Evolutionary conservation across 331 rosid species (phyloP).

Genomic region (Spiraea crenata): DNA sequence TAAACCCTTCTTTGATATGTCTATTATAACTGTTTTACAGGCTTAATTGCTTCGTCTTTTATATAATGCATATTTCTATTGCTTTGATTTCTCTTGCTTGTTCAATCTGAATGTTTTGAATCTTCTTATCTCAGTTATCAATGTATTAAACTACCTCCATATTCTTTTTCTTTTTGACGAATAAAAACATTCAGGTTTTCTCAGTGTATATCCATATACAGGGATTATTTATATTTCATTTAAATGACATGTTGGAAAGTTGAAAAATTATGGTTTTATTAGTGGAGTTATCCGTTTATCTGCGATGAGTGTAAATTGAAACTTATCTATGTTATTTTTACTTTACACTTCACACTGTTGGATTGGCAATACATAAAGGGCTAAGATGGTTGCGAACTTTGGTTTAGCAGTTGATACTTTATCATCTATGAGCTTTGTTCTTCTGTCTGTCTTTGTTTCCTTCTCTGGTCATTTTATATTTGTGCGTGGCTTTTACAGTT

Average conservation of each 20-base stretch:
- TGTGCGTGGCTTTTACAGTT: not conserved
- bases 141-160: not conserved
- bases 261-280: not conserved
- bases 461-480: not conserved
- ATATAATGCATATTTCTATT: not conserved
- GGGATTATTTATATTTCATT: not conserved
- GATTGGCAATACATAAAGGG: not conserved
- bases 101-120: not conserved
- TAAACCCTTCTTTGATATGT: constrained; percentile 28
- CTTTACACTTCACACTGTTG: not conserved
- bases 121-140: not conserved
- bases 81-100: not conserved
- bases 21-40: not conserved
- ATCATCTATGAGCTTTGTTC: not conserved
- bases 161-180: not conserved
- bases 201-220: not conserved
- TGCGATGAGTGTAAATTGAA: not conserved
- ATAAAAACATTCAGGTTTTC: not conserved
- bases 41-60: not conserved
- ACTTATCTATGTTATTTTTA: not conserved
- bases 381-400: not conserved
- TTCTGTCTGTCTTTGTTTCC: not conserved
- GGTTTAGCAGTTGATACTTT: not conserved
- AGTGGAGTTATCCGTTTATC: not conserved
- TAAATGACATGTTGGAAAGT: not conserved